phyloP scores from a whole-genome alignment of 2,329 filamentous ascomycete genomes.

The Botryotinia calthae region DNA sequence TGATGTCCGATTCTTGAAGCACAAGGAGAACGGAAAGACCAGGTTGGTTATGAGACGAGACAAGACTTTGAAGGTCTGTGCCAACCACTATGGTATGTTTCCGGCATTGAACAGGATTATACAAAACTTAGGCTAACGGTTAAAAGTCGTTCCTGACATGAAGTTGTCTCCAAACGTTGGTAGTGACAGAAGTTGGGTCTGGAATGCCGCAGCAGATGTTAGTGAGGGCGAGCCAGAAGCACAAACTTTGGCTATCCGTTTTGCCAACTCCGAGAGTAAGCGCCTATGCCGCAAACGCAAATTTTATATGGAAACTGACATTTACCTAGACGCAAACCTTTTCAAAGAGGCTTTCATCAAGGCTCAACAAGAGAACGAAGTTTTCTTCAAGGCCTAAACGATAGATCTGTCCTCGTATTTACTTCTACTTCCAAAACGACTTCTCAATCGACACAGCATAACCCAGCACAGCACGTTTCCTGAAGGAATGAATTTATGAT shows the following conservation, averaged over 20 bases:
- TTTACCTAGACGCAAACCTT: conserved; percentile 74
- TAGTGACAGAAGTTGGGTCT: conserved; percentile 98
- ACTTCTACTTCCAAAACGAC: conserved; percentile 23
- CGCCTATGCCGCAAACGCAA: conserved; percentile 29
- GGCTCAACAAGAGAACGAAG: conserved; percentile 94
- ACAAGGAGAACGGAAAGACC: conserved; percentile 98
- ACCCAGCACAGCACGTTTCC: conserved; percentile 28
- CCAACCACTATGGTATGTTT: conserved; percentile 94
- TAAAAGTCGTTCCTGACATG: conserved; percentile 90
- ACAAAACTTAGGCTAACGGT: conserved; percentile 25
- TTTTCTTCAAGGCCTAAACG: conserved; percentile 61
- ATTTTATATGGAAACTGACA: conserved; percentile 29
- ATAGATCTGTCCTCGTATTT: conserved; percentile 19
- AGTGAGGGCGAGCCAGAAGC: conserved; percentile 97
- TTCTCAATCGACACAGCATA: conserved; percentile 24
- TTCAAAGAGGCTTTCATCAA: conserved; percentile 99
- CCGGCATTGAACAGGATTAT: neutral
- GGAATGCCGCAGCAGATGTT: conserved; percentile 96
- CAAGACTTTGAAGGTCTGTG: conserved; percentile 99
- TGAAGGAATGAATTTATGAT: conserved; percentile 34
- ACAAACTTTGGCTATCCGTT: conserved; percentile 92
- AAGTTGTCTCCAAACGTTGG: conserved; percentile 97
- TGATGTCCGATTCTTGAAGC: conserved; percentile 93
- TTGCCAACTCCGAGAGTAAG: conserved; percentile 95
- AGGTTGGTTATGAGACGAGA: conserved; percentile 97